Conservation (phyloP, 306 rosid species). For the Casuarina equisetifolia region DNA sequence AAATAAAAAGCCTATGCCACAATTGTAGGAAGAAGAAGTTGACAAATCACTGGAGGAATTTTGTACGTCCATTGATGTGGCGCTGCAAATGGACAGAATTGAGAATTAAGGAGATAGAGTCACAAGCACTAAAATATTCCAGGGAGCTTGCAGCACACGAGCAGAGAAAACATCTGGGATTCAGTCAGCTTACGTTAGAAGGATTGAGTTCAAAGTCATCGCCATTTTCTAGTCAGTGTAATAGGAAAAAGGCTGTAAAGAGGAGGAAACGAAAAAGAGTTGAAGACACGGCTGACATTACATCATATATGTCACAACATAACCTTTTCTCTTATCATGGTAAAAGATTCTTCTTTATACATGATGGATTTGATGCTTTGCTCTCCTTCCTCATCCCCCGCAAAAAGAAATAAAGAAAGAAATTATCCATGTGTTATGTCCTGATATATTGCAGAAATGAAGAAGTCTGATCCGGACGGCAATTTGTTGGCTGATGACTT, state of each 20-base stretch:
- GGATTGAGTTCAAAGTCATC: constrained; percentile 67
- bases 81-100: constrained; percentile 90
- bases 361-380: constrained; percentile 18
- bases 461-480: constrained; percentile 63
- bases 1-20: constrained; percentile 20
- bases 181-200: constrained; percentile 36
- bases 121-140: constrained; percentile 55
- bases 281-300: constrained; percentile 65
- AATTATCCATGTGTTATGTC: constrained; percentile 27
- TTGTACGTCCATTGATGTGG: constrained; percentile 82
- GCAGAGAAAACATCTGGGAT: constrained; percentile 42
- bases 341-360: constrained; percentile 29
- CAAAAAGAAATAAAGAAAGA: not conserved
- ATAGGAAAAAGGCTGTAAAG: constrained; percentile 41
- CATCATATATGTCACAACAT: constrained; percentile 74
- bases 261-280: constrained; percentile 79
- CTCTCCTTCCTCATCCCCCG: constrained; percentile 6
- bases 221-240: constrained; percentile 48
- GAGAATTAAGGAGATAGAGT: constrained; percentile 66
- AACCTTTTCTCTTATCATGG: constrained; percentile 76
- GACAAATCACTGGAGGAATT: constrained; percentile 87
- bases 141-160: constrained; percentile 60
- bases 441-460: constrained; percentile 57
- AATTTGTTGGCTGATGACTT: constrained; percentile 45
- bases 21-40: constrained; percentile 70